phyloP scores from a whole-genome alignment of 306 rosid genomes.

The Sphenostylis stenocarpa region DNA sequence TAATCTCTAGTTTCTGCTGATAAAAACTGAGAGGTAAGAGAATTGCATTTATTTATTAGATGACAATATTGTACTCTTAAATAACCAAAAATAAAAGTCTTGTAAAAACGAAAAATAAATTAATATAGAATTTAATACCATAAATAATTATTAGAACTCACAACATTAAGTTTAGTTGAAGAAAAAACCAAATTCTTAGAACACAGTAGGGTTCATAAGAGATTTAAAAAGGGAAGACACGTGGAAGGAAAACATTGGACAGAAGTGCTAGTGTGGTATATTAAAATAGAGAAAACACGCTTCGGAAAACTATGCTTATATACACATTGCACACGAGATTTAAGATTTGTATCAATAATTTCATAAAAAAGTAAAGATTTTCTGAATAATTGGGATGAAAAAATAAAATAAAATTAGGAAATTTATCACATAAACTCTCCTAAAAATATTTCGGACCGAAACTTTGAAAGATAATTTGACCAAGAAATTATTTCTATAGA shows the following conservation, averaged over 20 bases:
- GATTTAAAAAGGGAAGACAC: too few species aligned
- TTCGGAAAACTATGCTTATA: neutral
- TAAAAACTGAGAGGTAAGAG: too few species aligned
- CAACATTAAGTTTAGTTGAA: too few species aligned
- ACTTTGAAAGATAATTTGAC: neutral
- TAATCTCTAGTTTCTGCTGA: too few species aligned
- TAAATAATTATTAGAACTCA: neutral
- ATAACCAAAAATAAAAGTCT: neutral
- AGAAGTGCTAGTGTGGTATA: too few species aligned
- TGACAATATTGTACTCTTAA: neutral
- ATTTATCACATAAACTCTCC: neutral
- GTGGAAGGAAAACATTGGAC: neutral
- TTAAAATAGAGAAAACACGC: neutral
- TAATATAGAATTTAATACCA: neutral
- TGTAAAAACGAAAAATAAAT: neutral
- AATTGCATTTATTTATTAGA: neutral
- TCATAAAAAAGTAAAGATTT: too few species aligned
- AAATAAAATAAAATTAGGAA: neutral
- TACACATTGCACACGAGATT: too few species aligned
- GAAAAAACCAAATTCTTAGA: too few species aligned
- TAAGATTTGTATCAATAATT: too few species aligned
- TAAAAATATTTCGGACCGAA: neutral
- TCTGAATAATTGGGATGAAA: neutral
- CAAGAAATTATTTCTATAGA: neutral
- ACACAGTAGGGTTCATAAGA: too few species aligned